These are phyloP conservation scores for Alternaria sp. DNA, from an alignment of 2,329 filamentous ascomycete genomes.

Conservation along the genomic window DNA sequence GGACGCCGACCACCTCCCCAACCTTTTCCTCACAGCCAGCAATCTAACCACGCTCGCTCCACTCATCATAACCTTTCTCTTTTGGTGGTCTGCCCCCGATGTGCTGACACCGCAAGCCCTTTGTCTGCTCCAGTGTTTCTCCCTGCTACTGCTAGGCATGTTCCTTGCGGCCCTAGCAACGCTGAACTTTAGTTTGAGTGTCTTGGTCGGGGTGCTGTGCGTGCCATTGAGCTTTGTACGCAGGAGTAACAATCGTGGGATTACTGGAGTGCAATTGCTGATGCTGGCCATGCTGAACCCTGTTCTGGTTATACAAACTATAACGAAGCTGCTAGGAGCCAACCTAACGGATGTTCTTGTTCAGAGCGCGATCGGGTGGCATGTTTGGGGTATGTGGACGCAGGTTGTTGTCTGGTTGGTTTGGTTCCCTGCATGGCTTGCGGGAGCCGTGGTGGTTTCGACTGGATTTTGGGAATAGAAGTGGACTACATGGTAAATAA, in stretches of 20 bases:
- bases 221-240: constrained; percentile 80
- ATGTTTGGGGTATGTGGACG: constrained; percentile 89
- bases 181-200: constrained; percentile 91
- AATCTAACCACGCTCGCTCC: constrained; percentile 48
- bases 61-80: constrained; percentile 36
- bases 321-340: constrained; percentile 33
- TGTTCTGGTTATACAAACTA: constrained; percentile 42
- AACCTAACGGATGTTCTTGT: constrained; percentile 67
- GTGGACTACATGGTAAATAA: background rate
- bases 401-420: constrained; percentile 91
- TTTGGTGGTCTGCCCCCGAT: constrained; percentile 47
- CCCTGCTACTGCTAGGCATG: constrained; percentile 89
- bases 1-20: constrained; percentile 57
- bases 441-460: constrained; percentile 56
- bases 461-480: constrained; percentile 29
- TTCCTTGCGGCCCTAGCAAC: constrained; percentile 92
- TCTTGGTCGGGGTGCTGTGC: constrained; percentile 82
- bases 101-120: constrained; percentile 73
- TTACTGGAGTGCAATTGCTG: constrained; percentile 22
- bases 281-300: constrained; percentile 47
- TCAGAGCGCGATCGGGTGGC: constrained; percentile 85
- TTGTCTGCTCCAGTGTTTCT: constrained; percentile 86
- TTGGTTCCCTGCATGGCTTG: constrained; percentile 93
- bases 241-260: constrained; percentile 9
- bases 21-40: constrained; percentile 42